Evolutionary conservation across 2,329 filamentous ascomycete genomes (phyloP), one percentile per base, ranked within the genome.

Genomic region (Cladobotryum protrusum): DNA sequence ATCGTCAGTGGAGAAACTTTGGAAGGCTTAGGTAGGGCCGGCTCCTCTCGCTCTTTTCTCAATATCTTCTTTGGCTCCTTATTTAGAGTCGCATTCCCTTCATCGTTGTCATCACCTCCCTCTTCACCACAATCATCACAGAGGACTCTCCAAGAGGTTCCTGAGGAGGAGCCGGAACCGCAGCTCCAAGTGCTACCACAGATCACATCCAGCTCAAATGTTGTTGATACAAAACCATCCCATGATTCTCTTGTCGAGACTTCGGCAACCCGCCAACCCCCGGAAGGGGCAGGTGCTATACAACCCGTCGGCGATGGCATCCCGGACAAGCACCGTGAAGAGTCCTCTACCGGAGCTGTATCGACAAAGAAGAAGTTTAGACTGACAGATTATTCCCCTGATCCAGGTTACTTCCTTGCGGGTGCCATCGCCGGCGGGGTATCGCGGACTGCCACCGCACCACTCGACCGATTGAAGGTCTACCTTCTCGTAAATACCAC

Each of bases 381-480:
- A 74, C 80, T 85, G 75, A 83, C 80, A 68, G 74, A 76, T 67
- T 78, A 86, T 76, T 76, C 89, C 69, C 88, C 87, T 69, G 81
- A 89, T 82, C 79, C 86, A 95, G 93, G 93, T 79, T 99, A 97
- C 74, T 99, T 97, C 72, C 72, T 95, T 73, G 93, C 93, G 68
- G 93, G 93, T 76, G 93, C 90, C 69, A 77, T 95, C 66, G 90
- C 92, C 67, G 93, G 93, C 67, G 92, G 90, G 67, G 85, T 96
- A 62, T 97, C 92, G 65, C 86, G 93, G 66, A 97, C 93, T 65
- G 87, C 89, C 56, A 99, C 93, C 59, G 93, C 93, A 53, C 93
- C 93, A 53, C 84, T 99, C 69, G 93, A 99, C 73, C 89, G 93
- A 61, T 77, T 99, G 52, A 97, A 97, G 73, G 93, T 99, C 57